Conservation (phyloP, 768 basidiomycete genomes). For the Tephrocybe sp. region DNA sequence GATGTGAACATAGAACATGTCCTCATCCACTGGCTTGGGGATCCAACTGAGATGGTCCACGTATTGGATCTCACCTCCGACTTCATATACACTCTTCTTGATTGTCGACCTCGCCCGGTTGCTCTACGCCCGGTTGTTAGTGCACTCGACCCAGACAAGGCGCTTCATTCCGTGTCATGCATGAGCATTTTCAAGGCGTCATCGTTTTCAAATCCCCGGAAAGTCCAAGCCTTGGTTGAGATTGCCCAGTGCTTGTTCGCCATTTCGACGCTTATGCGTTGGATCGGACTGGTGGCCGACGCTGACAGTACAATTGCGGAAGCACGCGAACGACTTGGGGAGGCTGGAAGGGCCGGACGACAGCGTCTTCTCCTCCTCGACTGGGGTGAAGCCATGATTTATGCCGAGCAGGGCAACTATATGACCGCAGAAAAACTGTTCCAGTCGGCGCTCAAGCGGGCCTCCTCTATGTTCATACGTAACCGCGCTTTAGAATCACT, state of each 20-base stretch:
- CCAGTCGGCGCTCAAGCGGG: background rate
- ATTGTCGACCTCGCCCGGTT: constrained; percentile 3
- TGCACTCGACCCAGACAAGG: background rate
- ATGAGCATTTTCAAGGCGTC: background rate
- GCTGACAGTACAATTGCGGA: background rate
- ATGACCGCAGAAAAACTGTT: background rate
- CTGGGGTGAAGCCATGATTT: background rate
- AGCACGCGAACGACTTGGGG: background rate
- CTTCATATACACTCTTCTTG: constrained; percentile 3
- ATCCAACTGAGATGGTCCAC: background rate
- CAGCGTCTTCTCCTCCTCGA: background rate
- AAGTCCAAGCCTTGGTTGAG: background rate
- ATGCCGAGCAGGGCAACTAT: constrained; percentile 1
- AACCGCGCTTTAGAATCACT: background rate
- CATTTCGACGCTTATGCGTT: background rate
- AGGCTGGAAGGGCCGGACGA: background rate
- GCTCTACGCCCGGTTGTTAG: background rate
- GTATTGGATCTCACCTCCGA: background rate
- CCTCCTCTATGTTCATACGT: background rate
- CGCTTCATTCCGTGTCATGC: background rate
- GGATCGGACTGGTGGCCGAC: constrained; percentile 1
- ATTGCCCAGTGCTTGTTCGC: constrained; percentile 1
- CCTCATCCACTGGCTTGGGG: constrained; percentile 1
- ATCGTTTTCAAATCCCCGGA: background rate
- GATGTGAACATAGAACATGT: constrained; percentile 13